Evolutionary conservation across 177 flowering plant genomes (phyloP).

Genomic region (Telopea speciosissima): DNA sequence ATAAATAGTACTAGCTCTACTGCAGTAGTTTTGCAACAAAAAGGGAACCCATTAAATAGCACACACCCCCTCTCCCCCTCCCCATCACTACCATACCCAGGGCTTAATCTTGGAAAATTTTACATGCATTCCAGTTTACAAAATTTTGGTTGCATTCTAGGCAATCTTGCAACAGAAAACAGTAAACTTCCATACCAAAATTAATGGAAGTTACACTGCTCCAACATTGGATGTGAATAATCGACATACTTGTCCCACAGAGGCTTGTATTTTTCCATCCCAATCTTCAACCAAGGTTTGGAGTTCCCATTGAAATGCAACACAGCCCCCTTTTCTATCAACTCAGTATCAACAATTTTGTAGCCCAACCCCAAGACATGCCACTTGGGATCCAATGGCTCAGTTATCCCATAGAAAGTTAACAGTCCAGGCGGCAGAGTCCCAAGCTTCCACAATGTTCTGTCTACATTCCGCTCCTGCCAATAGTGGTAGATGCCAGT

Average conservation of each 20-base stretch:
- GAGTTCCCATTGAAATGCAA: slow-evolving; percentile 65
- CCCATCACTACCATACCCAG: too few relatives aligned
- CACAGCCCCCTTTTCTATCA: slow-evolving; percentile 74
- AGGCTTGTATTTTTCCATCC: slow-evolving; percentile 73
- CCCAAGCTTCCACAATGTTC: slow-evolving; percentile 51
- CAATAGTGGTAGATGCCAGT: slow-evolving; percentile 30
- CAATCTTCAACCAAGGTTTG: slow-evolving; percentile 92
- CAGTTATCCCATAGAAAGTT: slow-evolving; percentile 79
- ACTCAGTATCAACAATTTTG: slow-evolving; percentile 50
- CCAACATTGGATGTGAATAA: slow-evolving; percentile 53
- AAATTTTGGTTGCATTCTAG: neutral
- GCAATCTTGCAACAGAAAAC: neutral
- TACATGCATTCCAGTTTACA: neutral
- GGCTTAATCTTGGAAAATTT: neutral
- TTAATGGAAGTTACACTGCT: slow-evolving; percentile 63
- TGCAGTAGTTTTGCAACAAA: too few relatives aligned
- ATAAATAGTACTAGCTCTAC: too few relatives aligned
- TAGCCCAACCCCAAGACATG: neutral
- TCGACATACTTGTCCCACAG: slow-evolving; percentile 76
- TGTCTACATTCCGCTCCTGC: slow-evolving; percentile 74
- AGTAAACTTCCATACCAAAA: neutral
- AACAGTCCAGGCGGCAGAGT: slow-evolving; percentile 59
- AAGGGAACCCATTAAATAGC: too few relatives aligned
- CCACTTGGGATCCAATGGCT: neutral
- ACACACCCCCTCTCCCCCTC: too few relatives aligned